These are phyloP conservation scores for Penicillium sp. DNA, from an alignment of 2,329 filamentous ascomycete genomes.

Conservation along the genomic window DNA sequence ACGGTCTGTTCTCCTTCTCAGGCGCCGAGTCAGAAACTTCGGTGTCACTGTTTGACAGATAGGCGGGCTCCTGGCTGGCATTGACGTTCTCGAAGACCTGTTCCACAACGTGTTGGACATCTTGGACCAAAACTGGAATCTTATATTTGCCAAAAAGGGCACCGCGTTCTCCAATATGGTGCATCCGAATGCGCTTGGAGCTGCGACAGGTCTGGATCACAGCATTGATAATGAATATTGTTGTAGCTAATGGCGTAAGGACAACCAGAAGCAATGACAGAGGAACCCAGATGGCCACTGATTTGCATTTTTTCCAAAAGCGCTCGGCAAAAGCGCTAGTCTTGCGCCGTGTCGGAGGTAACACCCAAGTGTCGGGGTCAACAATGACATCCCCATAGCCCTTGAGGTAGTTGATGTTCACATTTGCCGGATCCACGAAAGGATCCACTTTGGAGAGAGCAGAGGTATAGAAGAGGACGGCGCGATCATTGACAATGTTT, in stretches of 20 bases:
- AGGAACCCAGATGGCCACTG: conserved; percentile 58
- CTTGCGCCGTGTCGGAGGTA: conserved; percentile 31
- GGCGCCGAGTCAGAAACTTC: conserved; percentile 27
- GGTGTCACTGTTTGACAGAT: conserved; percentile 53
- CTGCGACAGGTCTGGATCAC: conserved; percentile 76
- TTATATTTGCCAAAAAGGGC: conserved; percentile 71
- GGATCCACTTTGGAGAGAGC: conserved; percentile 76
- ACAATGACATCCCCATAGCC: conserved; percentile 77
- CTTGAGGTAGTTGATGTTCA: conserved; percentile 72
- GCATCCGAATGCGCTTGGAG: conserved; percentile 70
- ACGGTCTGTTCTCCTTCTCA: conserved; percentile 25
- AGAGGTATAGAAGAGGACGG: conserved; percentile 81
- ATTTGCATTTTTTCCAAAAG: conserved; percentile 37
- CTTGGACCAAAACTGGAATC: conserved; percentile 73
- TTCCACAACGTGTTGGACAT: conserved; percentile 75
- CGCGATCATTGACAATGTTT: conserved; percentile 85
- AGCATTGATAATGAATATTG: conserved; percentile 74
- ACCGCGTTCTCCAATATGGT: conserved; percentile 71
- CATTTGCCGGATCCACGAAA: conserved; percentile 65
- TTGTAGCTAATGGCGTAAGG: conserved; percentile 72
- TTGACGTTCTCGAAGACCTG: conserved; percentile 74
- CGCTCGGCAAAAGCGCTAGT: conserved; percentile 29
- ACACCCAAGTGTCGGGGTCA: conserved; percentile 50
- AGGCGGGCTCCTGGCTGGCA: conserved; percentile 69
- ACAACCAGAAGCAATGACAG: conserved; percentile 66